phyloP scores from a whole-genome alignment of 2,329 filamentous ascomycete genomes.

The Beauveria caledonica region DNA sequence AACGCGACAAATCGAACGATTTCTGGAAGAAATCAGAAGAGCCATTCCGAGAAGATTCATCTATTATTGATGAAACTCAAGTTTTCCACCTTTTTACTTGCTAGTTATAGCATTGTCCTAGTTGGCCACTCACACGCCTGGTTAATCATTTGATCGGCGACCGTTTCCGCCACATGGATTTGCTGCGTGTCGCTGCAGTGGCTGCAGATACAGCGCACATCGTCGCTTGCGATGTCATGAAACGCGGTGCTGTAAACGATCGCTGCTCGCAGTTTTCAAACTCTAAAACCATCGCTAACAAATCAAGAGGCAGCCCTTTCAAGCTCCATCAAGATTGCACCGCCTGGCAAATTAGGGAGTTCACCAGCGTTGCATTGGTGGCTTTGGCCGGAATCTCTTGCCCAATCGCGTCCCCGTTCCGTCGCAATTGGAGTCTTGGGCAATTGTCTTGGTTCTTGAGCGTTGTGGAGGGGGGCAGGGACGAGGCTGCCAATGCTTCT shows the following conservation, averaged over 20 bases:
- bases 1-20: no score
- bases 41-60: no score
- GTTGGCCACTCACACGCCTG: not conserved
- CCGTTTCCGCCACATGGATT: not conserved
- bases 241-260: not conserved
- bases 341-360: not conserved
- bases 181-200: not conserved
- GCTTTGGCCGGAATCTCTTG: not conserved
- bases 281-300: no score
- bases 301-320: no score
- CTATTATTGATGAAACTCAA: no score
- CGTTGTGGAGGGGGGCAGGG: not conserved
- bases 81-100: no score
- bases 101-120: no score
- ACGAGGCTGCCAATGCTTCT: no score
- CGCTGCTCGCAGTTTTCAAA: not conserved
- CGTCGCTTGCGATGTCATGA: not conserved
- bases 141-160: not conserved
- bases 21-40: no score
- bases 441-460: not conserved
- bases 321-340: not conserved
- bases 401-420: not conserved
- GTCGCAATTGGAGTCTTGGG: not conserved
- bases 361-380: slow-evolving; percentile 1
- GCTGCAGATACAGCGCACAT: not conserved